Evolutionary conservation across 352 stramenopile genomes (phyloP).

Genomic region (Discostella stelligera): DNA sequence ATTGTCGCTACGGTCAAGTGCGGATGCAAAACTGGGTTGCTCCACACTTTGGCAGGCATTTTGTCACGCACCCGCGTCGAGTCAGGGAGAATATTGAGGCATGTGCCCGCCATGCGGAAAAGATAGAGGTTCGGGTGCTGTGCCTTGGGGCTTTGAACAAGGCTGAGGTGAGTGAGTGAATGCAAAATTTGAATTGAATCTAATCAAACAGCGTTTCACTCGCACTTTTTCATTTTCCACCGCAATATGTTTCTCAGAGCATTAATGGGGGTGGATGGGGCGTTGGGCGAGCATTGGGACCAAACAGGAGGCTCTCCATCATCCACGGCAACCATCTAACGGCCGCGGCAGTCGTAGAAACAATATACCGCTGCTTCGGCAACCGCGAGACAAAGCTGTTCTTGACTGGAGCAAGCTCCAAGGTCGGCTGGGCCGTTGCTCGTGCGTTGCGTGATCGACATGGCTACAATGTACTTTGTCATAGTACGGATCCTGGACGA

Average conservation of each 20-base stretch:
- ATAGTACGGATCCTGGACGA: slow-evolving; percentile 49
- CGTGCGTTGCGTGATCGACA: slow-evolving; percentile 47
- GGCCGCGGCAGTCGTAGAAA: slow-evolving; percentile 54
- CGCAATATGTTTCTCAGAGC: slow-evolving; percentile 29
- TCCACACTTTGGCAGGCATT: slow-evolving; percentile 58
- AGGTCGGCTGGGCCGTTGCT: slow-evolving; percentile 64
- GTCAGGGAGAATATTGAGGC: slow-evolving; percentile 56
- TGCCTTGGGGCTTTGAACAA: slow-evolving; percentile 68
- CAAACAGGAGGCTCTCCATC: slow-evolving; percentile 41
- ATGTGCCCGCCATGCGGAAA: slow-evolving; percentile 50
- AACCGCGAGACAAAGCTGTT: slow-evolving; percentile 47
- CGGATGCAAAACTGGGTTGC: slow-evolving; percentile 57
- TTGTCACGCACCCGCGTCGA: slow-evolving; percentile 44
- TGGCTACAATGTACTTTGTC: slow-evolving; percentile 54
- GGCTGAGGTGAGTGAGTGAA: slow-evolving; percentile 21
- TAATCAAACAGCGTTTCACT: not conserved
- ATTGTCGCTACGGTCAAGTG: slow-evolving; percentile 37
- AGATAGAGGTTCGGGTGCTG: slow-evolving; percentile 52
- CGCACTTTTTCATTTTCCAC: not conserved
- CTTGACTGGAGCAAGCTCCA: slow-evolving; percentile 61
- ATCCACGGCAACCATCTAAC: slow-evolving; percentile 71
- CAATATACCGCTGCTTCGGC: slow-evolving; percentile 41
- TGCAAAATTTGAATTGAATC: not conserved
- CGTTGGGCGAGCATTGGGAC: slow-evolving; percentile 48
- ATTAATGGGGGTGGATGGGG: slow-evolving; percentile 63